These are phyloP conservation scores for Amaranthus cruentus DNA, from an alignment of 148 eudicot genomes.

Conservation along the genomic window DNA sequence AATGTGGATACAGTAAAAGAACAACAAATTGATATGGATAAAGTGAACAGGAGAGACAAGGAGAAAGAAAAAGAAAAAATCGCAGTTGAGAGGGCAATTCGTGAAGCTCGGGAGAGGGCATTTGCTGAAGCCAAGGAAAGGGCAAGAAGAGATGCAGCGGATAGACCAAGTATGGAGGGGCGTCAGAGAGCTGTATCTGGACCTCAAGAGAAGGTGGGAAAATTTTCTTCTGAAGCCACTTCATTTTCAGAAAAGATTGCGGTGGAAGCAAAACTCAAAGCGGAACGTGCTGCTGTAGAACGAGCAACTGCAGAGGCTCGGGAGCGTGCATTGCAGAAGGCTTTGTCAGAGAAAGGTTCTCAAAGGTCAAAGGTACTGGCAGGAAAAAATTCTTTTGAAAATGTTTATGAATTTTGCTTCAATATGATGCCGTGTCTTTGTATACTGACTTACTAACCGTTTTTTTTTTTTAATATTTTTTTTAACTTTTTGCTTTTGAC, in stretches of 20 bases:
- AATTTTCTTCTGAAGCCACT: slow-evolving; percentile 40
- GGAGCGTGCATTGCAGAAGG: slow-evolving; percentile 87
- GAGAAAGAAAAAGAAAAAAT: slow-evolving; percentile 66
- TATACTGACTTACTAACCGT: slow-evolving; percentile 9
- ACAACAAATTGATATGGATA: slow-evolving; percentile 32
- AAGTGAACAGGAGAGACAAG: slow-evolving; percentile 46
- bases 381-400: slow-evolving; percentile 33
- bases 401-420: slow-evolving; percentile 5
- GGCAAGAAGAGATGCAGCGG: slow-evolving; percentile 85
- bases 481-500: background rate
- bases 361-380: slow-evolving; percentile 37
- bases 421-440: slow-evolving; percentile 2
- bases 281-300: slow-evolving; percentile 97
- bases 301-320: slow-evolving; percentile 95
- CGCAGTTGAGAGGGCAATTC: slow-evolving; percentile 82
- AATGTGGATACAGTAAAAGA: slow-evolving; percentile 33
- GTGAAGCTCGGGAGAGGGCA: slow-evolving; percentile 97
- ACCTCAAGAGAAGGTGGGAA: slow-evolving; percentile 55
- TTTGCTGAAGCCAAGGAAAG: slow-evolving; percentile 78
- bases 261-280: slow-evolving; percentile 63
- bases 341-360: slow-evolving; percentile 60
- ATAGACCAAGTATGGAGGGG: slow-evolving; percentile 66
- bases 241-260: slow-evolving; percentile 58
- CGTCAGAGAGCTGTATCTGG: slow-evolving; percentile 53
- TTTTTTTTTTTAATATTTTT: too few relatives aligned